phyloP scores from a whole-genome alignment of 2,329 filamentous ascomycete species.

The Didymella glomerata region DNA sequence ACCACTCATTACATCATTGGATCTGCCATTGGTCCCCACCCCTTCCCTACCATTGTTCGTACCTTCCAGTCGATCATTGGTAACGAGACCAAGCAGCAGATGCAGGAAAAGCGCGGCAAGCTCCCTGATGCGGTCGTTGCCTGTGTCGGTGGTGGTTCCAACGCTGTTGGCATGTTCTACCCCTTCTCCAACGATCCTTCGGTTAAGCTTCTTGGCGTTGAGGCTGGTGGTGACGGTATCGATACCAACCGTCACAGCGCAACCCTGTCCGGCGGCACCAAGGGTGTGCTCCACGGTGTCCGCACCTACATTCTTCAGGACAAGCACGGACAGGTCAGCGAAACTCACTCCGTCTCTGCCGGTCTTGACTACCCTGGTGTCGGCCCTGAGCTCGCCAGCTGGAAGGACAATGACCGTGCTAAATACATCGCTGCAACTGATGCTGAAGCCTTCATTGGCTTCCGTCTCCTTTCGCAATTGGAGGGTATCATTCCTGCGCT shows the following conservation, averaged over 20 bases:
- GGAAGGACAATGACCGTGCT: conserved; percentile 90
- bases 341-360: conserved; percentile 96
- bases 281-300: conserved; percentile 95
- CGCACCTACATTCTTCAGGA: conserved; percentile 95
- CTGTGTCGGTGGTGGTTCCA: conserved; percentile 94
- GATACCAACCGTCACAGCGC: conserved; percentile 87
- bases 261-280: conserved; percentile 83
- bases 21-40: conserved; percentile 95
- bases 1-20: conserved; percentile 99
- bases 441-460: conserved; percentile 86
- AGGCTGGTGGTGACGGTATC: conserved; percentile 92
- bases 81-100: conserved; percentile 90
- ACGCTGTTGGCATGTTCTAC: conserved; percentile 98
- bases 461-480: conserved; percentile 82
- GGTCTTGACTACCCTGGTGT: conserved; percentile 98
- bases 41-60: conserved; percentile 95
- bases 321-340: conserved; percentile 87
- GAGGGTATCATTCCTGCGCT: conserved; percentile 98
- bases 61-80: conserved; percentile 98
- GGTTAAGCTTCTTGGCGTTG: conserved; percentile 91
- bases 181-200: conserved; percentile 86
- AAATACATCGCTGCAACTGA: conserved; percentile 92
- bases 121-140: conserved; percentile 96
- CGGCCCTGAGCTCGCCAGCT: conserved; percentile 86
- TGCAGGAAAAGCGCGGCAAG: conserved; percentile 83